Evolutionary conservation across 257 asterid genomes (phyloP).

Genomic region (Solanum paucissectum): DNA sequence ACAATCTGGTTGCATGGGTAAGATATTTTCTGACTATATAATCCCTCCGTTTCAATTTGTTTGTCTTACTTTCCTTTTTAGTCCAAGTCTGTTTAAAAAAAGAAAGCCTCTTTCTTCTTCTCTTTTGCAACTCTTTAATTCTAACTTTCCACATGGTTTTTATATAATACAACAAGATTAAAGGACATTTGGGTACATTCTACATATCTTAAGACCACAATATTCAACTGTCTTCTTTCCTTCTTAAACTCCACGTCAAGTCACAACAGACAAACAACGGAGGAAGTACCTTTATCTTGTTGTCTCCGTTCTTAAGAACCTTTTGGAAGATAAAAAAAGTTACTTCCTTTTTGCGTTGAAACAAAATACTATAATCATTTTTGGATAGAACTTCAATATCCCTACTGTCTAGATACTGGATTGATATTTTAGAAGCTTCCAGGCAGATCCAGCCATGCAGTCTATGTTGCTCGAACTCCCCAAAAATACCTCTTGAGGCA

Average conservation of each 20-base stretch:
- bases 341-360: not conserved
- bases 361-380: not conserved
- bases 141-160: not conserved
- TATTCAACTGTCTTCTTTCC: not conserved
- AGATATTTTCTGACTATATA: slow-evolving; percentile 1
- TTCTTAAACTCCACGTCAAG: not conserved
- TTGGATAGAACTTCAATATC: not conserved
- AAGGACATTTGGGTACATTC: not conserved
- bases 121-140: not conserved
- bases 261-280: not conserved
- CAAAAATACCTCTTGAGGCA: not conserved
- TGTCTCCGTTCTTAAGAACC: not conserved
- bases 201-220: not conserved
- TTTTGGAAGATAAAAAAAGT: not conserved
- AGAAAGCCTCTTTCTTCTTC: not conserved
- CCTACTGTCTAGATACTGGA: not conserved
- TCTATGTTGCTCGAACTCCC: not conserved
- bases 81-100: not conserved
- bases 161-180: not conserved
- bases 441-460: not conserved
- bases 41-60: not conserved
- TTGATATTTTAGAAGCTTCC: not conserved
- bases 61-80: not conserved
- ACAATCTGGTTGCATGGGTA: slow-evolving; percentile 86
- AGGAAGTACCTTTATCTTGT: not conserved